Conservation (phyloP, 2,329 filamentous ascomycete species). For the Colletotrichum abscissum region DNA sequence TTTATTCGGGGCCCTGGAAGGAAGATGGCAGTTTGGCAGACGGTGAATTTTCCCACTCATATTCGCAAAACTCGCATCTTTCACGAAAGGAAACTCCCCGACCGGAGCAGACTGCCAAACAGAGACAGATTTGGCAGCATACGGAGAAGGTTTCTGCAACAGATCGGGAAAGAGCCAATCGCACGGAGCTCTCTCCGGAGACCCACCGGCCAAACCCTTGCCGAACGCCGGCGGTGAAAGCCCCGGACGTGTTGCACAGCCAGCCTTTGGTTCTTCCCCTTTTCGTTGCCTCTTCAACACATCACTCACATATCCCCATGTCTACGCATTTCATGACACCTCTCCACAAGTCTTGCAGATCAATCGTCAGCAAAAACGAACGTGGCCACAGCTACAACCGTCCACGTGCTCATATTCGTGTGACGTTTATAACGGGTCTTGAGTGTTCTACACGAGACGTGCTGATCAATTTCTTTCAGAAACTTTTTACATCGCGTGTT, state of each 20-base stretch:
- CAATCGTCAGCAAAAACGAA: neutral
- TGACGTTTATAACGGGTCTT: neutral
- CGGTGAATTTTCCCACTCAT: neutral
- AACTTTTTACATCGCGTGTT: neutral
- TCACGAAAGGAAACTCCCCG: neutral
- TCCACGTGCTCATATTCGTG: constrained; percentile 18
- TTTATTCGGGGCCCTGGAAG: neutral
- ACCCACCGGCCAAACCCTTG: constrained; percentile 22
- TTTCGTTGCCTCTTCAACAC: neutral
- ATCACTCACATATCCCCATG: neutral
- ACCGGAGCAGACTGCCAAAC: neutral
- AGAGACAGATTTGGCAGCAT: neutral
- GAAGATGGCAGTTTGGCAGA: neutral
- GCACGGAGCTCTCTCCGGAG: constrained; percentile 14
- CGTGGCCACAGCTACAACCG: constrained; percentile 2
- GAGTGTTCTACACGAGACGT: neutral
- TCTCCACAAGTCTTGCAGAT: constrained; percentile 6
- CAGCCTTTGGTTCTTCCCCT: neutral
- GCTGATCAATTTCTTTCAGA: neutral
- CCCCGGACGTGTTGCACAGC: neutral
- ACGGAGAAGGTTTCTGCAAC: constrained; percentile 11
- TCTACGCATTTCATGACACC: neutral
- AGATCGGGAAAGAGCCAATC: constrained; percentile 22
- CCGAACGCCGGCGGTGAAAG: constrained; percentile 30
- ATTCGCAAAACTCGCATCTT: neutral